phyloP scores from a whole-genome alignment of 1,139 yeast species.

The Diutina siamensis region DNA sequence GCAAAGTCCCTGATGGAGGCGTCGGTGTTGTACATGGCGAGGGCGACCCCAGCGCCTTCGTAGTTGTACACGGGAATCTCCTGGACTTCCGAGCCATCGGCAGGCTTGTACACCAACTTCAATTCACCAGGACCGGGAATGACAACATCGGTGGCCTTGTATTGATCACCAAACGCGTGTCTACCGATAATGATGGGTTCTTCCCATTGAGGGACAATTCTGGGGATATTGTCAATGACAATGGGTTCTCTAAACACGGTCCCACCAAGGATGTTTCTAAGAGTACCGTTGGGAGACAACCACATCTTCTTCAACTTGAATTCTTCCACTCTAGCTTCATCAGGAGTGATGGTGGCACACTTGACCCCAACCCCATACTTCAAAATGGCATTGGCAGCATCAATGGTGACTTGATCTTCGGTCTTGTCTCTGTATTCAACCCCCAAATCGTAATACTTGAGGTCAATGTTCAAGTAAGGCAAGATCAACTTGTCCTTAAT shows the following conservation, averaged over 20 bases:
- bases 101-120: conserved; percentile 69
- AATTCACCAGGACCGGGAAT: conserved; percentile 72
- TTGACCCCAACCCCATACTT: conserved; percentile 88
- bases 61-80: conserved; percentile 60
- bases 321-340: conserved; percentile 88
- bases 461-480: conserved; percentile 79
- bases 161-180: conserved; percentile 96
- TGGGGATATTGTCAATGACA: conserved; percentile 79
- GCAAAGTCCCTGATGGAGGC: conserved; percentile 87
- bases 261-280: conserved; percentile 89
- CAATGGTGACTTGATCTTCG: conserved; percentile 76
- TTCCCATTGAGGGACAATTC: conserved; percentile 89
- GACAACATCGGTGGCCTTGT: conserved; percentile 80
- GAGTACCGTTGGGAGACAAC: conserved; percentile 95
- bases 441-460: conserved; percentile 86
- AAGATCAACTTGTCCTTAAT: conserved; percentile 72
- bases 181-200: conserved; percentile 93
- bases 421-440: conserved; percentile 79
- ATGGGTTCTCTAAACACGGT: conserved; percentile 96
- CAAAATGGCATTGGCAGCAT: conserved; percentile 83
- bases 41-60: conserved; percentile 71
- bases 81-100: conserved; percentile 47
- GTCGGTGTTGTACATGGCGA: conserved; percentile 93
- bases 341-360: conserved; percentile 98
- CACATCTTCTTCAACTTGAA: conserved; percentile 89